phyloP scores from a whole-genome alignment of 164 flowering plant species.

The Umbilicus rupestris region DNA sequence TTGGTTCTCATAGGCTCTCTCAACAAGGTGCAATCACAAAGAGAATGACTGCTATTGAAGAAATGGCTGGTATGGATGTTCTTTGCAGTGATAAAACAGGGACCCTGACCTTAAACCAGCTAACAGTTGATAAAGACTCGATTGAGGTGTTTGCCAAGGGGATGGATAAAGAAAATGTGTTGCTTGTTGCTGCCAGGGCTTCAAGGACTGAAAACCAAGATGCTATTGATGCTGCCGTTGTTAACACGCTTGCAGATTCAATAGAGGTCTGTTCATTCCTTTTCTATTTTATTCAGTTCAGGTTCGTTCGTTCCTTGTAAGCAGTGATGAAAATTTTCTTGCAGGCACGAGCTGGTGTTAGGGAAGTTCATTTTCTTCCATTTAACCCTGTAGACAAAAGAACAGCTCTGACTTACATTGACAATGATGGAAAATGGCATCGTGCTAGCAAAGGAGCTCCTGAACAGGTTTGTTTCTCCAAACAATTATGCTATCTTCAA shows the following conservation, averaged over 20 bases:
- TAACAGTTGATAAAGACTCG: constrained; percentile 1
- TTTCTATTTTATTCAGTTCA: neutral
- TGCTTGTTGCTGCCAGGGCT: constrained; percentile 10
- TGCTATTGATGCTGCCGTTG: constrained; percentile 10
- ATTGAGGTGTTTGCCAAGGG: constrained; percentile 4
- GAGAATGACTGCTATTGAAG: constrained; percentile 11
- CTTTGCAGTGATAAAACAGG: constrained; percentile 9
- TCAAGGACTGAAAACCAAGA: constrained; percentile 11
- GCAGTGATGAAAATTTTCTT: neutral
- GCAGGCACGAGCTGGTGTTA: constrained; percentile 9
- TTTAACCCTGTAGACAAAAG: constrained; percentile 8
- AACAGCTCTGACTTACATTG: constrained; percentile 11
- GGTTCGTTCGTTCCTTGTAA: neutral
- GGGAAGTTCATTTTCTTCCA: constrained; percentile 6
- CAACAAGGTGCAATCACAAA: constrained; percentile 10
- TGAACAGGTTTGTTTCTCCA: constrained; percentile 4
- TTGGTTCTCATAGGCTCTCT: constrained; percentile 9
- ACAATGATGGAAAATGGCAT: constrained; percentile 10
- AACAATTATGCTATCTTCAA: neutral
- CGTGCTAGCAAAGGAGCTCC: constrained; percentile 11
- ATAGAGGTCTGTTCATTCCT: neutral
- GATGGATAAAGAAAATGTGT: neutral
- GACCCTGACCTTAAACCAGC: neutral
- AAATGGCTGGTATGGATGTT: constrained; percentile 11
- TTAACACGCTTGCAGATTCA: constrained; percentile 7